Conservation (phyloP, 495 filamentous ascomycete genomes). For the Pyrenula massariospora region DNA sequence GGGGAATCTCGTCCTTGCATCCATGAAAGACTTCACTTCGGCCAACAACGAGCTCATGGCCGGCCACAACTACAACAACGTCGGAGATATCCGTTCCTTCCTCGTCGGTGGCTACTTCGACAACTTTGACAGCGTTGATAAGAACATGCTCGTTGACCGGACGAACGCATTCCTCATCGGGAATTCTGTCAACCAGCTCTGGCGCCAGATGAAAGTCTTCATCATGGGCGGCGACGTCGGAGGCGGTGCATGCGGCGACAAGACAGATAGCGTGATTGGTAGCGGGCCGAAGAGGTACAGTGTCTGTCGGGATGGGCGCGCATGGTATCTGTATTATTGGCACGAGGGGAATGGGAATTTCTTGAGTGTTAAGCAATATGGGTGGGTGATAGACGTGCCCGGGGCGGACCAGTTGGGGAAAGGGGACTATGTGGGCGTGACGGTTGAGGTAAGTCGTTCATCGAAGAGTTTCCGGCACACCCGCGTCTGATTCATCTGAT, state of each 20-base stretch:
- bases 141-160: slow-evolving; percentile 9
- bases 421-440: slow-evolving; percentile 8
- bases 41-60: slow-evolving; percentile 16
- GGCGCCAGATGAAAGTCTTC: slow-evolving; percentile 14
- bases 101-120: slow-evolving; percentile 12
- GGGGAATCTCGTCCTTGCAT: slow-evolving; percentile 9
- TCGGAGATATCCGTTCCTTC: slow-evolving; percentile 14
- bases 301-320: slow-evolving; percentile 13
- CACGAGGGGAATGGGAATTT: slow-evolving; percentile 11
- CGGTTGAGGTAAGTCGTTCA: slow-evolving; percentile 4
- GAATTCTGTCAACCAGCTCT: slow-evolving; percentile 13
- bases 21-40: slow-evolving; percentile 10
- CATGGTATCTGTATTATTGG: slow-evolving; percentile 21
- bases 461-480: too few species aligned
- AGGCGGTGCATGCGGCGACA: slow-evolving; percentile 13
- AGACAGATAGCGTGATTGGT: slow-evolving; percentile 11
- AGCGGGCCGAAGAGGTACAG: slow-evolving; percentile 8
- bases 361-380: slow-evolving; percentile 13
- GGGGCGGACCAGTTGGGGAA: slow-evolving; percentile 9
- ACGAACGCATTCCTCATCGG: slow-evolving; percentile 14
- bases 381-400: slow-evolving; percentile 11
- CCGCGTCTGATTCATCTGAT: too few species aligned
- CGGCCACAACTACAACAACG: slow-evolving; percentile 10
- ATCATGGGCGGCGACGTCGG: slow-evolving; percentile 12
- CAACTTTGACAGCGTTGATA: slow-evolving; percentile 12